These are phyloP conservation scores for Scalesia atractyloides DNA, from an alignment of 129 eudicot species.

Conservation along the genomic window DNA sequence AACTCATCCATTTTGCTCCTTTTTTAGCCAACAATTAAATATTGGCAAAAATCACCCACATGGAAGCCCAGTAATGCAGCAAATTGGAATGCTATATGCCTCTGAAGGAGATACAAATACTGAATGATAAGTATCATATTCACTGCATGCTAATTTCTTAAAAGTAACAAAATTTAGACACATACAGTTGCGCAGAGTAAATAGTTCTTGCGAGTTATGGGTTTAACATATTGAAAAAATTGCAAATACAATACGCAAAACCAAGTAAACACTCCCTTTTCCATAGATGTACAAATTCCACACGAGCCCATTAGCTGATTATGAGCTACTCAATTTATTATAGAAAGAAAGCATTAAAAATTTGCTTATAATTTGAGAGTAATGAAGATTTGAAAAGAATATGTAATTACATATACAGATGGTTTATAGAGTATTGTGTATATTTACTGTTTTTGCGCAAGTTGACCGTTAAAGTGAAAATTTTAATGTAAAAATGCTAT, in stretches of 20 bases:
- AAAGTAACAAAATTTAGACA: background rate
- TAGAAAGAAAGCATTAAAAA: background rate
- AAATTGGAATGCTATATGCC: slow-evolving; percentile 9
- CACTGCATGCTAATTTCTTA: background rate
- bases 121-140: slow-evolving; percentile 28
- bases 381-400: background rate
- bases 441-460: background rate
- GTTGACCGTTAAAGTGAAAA: background rate
- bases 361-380: background rate
- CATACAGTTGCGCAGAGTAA: background rate
- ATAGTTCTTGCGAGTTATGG: background rate
- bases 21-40: slow-evolving; percentile 23
- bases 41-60: slow-evolving; percentile 15
- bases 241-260: background rate
- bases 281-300: background rate
- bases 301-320: slow-evolving; percentile 1
- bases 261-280: background rate
- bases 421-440: background rate
- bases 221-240: background rate
- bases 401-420: background rate
- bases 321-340: background rate
- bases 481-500: background rate
- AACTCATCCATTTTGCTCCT: slow-evolving; percentile 57
- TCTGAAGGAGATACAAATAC: slow-evolving; percentile 28
- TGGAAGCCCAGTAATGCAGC: slow-evolving; percentile 19